phyloP scores from a whole-genome alignment of 2,329 filamentous ascomycete genomes.

The Penicillium hordei region DNA sequence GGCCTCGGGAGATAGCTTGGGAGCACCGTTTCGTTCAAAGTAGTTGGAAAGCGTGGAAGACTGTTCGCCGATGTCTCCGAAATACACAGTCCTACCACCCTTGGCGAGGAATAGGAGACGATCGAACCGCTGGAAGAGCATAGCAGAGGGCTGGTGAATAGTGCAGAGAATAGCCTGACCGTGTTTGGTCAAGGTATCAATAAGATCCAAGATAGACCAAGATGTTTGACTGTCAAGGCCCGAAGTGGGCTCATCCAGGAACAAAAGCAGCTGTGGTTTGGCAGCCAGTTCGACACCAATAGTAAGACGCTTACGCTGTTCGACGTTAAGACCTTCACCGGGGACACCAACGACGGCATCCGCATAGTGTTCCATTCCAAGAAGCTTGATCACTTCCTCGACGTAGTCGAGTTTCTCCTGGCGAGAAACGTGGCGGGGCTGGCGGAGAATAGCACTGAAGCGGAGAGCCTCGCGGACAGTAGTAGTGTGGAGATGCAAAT shows the following conservation, averaged over 20 bases:
- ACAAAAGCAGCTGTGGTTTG: conserved; percentile 83
- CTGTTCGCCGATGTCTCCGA: conserved; percentile 64
- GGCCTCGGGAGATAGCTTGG: conserved; percentile 59
- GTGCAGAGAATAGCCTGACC: conserved; percentile 95
- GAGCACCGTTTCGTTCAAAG: conserved; percentile 65
- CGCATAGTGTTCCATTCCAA: conserved; percentile 87
- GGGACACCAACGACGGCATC: conserved; percentile 89
- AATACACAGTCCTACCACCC: conserved; percentile 68
- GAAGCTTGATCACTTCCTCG: conserved; percentile 82
- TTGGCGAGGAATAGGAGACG: conserved; percentile 63
- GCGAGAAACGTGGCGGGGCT: conserved; percentile 70
- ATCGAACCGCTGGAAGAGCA: conserved; percentile 86
- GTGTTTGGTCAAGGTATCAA: conserved; percentile 84
- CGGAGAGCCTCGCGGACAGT: conserved; percentile 86
- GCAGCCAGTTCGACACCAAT: conserved; percentile 96
- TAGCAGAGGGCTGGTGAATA: conserved; percentile 94
- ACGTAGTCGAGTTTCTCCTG: conserved; percentile 84
- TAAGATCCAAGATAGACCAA: conserved; percentile 83
- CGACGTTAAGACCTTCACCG: conserved; percentile 69
- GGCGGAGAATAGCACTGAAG: conserved; percentile 82
- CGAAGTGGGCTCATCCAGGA: conserved; percentile 92
- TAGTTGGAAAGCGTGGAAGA: conserved; percentile 59
- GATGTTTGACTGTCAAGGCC: conserved; percentile 92
- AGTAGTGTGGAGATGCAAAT: conserved; percentile 79
- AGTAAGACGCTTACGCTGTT: conserved; percentile 73